Evolutionary conservation across 192 early-diverging fungal genomes (phyloP), one percentile per base, ranked within the genome.

Genomic region (Thoreauomyces humboldtii): DNA sequence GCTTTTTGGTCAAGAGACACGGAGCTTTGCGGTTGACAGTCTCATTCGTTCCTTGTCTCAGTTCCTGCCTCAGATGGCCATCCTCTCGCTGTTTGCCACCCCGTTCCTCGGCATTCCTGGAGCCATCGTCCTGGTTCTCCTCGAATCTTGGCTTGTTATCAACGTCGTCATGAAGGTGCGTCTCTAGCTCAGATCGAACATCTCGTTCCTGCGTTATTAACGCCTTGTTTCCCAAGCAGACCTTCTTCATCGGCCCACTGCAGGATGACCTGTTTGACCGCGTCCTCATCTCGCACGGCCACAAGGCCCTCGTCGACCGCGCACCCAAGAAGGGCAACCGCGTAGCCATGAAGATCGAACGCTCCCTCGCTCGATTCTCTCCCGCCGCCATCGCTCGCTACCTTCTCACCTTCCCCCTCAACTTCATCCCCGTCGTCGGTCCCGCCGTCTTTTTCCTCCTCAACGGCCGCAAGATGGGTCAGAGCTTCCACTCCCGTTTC

Each of bases 361-460:
- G 28, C 11, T 33, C 56, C 9, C n/a, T 67, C 27, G 54, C 58
- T 35, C 54, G 56, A 14, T 59, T 69, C 38, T 61, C 67, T 19
- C 59, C 58, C 59, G 58, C 56, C 19, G 59, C 59, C 6, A 61
- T 69, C n/a, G 37, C 48, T 0, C 67, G 35, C 1, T 69, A 62
- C 56, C 59, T 86, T 45, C 54, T 88, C 14, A 85, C 86, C 1
- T 50, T 80, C 4, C 87, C 87, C 28, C 59, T 89, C 29, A 77
- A 85, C 70, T 44, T 81, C 36, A 75, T 78, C 51, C 87, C 87
- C 19, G 50, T 89, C 7, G 37, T 78, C 9, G 87, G 87, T 28
- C 82, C 82, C 22, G 45, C 78, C 17, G 21, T 78, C 19, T 79
- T 74, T 29, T 62, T 74, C 45, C 2, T 64, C 37, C 37, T 74